Evolutionary conservation across 1,284 basidiomycete genomes (phyloP).

Genomic region (Pascua sp.): DNA sequence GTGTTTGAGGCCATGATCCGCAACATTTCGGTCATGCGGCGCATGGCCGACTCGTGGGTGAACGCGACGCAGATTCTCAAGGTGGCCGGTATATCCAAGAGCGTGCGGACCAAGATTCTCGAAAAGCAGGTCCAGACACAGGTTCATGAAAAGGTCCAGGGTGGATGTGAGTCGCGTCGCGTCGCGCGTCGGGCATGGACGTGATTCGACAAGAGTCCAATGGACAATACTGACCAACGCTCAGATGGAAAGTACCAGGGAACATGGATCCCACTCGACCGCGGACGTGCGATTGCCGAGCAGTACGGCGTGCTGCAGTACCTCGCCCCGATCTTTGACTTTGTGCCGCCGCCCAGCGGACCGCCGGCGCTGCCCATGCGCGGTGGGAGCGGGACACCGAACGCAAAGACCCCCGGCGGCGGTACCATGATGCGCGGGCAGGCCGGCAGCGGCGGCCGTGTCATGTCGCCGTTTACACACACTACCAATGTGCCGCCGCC

Average conservation of each 20-base stretch:
- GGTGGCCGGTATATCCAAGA: slow-evolving; percentile 97
- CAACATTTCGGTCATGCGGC: slow-evolving; percentile 96
- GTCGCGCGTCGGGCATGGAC: background rate
- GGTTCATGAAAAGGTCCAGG: slow-evolving; percentile 98
- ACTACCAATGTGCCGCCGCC: slow-evolving; percentile 15
- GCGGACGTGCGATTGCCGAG: slow-evolving; percentile 82
- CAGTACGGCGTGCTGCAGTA: slow-evolving; percentile 83
- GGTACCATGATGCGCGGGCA: slow-evolving; percentile 4
- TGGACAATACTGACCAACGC: background rate
- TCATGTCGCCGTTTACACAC: slow-evolving; percentile 27
- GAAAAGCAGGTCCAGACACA: slow-evolving; percentile 96
- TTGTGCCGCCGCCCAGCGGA: slow-evolving; percentile 60
- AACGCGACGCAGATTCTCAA: slow-evolving; percentile 99
- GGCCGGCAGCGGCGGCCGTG: slow-evolving; percentile 12
- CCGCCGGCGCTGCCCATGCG: slow-evolving; percentile 42
- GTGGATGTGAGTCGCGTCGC: slow-evolving; percentile 61
- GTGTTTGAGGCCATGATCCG: slow-evolving; percentile 96
- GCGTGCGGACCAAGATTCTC: slow-evolving; percentile 90
- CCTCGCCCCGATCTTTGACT: slow-evolving; percentile 85
- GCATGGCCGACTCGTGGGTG: slow-evolving; percentile 75
- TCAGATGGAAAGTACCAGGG: slow-evolving; percentile 94
- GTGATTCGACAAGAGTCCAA: background rate
- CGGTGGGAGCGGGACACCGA: slow-evolving; percentile 21
- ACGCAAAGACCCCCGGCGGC: slow-evolving; percentile 9
- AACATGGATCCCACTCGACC: slow-evolving; percentile 94